Base-by-base conservation (phyloP, 257 asterid species). In the Scutellaria barbata region DNA sequence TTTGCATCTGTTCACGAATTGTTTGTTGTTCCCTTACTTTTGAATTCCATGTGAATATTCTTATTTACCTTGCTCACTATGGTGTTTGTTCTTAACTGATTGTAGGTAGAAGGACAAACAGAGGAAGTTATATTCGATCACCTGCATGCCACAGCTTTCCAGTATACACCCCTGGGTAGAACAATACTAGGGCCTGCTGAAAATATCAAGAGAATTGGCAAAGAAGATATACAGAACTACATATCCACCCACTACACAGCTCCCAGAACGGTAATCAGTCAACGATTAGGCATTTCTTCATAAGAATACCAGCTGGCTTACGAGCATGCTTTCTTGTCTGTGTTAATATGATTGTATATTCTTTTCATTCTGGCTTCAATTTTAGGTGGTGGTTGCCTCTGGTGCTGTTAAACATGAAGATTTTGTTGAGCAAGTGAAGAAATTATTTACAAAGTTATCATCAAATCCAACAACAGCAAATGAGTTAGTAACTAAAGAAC, bases 81-180 rank as follows among this genome's bases (percentile, higher is more conserved):
- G 20, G 18, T 52, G 58, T 68, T 9, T 70, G 39, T 50, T 81
- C 16, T 18, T 20, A 33, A 74, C 53, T 46, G 66, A 37, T 73
- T 74, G 60, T 78, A 92, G 96, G 95, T 92, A 12, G 98, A 90
- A 87, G 84, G 88, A 48, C 96, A 90, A 74, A 83, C 86, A 7
- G 96, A 88, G 80, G 98, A 92, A 78, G 96, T 92, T 64, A 84
- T 92, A 66, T 92, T 92, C 61, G 98, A 92, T 71, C 98, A 92
- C 70, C 79, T 92, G n/a, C 98, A 92, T 76, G 90, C 96, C 57
- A 88, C 98, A 77, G 98, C 98, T 62, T 92, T 88, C 90, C 98
- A 90, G 83, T 80, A 90, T 64, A 76, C 96, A 3, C 95, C 98
- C 55, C 81, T 92, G 63, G 96, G 96, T 40, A 85, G 96, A 82